phyloP scores from a whole-genome alignment of 768 basidiomycete species.

The Omphalotus guepiniiformis region DNA sequence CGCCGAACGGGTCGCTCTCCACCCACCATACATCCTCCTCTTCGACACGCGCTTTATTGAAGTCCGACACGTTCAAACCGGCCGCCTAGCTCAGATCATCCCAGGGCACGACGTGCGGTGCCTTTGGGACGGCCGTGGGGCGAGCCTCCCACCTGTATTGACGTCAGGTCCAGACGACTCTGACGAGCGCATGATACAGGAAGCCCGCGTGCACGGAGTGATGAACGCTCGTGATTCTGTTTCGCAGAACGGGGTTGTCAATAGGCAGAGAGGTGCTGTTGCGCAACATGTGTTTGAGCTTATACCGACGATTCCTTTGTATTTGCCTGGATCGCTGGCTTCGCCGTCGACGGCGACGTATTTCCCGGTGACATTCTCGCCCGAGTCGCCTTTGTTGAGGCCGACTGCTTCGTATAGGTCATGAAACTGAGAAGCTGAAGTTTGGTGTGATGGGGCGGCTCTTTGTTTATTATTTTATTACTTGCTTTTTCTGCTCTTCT shows the following conservation, averaged over 20 bases:
- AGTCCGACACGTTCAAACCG: constrained; percentile 61
- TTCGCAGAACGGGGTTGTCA: constrained; percentile 18
- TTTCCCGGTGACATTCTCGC: constrained; percentile 49
- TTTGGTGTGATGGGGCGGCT: no score
- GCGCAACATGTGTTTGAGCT: constrained; percentile 54
- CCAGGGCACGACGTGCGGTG: constrained; percentile 59
- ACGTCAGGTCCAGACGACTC: neutral
- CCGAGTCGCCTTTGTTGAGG: constrained; percentile 50
- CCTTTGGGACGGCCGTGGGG: constrained; percentile 68
- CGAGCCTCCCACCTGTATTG: constrained; percentile 18
- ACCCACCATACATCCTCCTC: constrained; percentile 82
- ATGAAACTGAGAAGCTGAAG: no score
- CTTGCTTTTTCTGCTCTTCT: no score
- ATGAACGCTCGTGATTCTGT: constrained; percentile 41
- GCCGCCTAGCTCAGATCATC: constrained; percentile 60
- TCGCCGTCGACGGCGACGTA: constrained; percentile 52
- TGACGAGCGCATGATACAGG: constrained; percentile 42
- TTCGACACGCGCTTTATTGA: constrained; percentile 91
- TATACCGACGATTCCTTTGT: constrained; percentile 46
- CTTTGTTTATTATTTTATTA: no score
- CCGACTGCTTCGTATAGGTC: constrained; percentile 22
- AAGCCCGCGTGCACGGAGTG: constrained; percentile 63
- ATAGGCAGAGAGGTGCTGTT: constrained; percentile 26
- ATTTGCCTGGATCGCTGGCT: constrained; percentile 42
- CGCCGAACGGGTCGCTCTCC: constrained; percentile 84